A percentile compares a stretch with the other conserved stretches of the same genome.
Conservation (phyloP, 352 stramenopile species). For the Globisporangium middletonii region DNA sequence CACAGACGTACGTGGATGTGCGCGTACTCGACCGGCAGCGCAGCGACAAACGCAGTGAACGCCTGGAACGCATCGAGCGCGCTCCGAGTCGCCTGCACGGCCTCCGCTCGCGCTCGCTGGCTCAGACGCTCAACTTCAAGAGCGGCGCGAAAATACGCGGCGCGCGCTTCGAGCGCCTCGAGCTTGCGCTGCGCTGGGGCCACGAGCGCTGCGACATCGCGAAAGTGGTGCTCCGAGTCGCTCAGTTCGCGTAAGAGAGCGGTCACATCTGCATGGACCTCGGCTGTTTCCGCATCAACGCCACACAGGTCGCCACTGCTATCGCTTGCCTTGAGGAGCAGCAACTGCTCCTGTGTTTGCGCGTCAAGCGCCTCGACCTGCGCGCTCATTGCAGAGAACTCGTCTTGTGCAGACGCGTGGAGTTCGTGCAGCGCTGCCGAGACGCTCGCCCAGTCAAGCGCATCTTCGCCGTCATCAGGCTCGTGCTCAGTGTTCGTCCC, state of each 20-base stretch:
- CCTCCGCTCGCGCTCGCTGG: conserved; percentile 27
- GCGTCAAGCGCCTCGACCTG: conserved; percentile 7
- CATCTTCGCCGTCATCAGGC: not conserved
- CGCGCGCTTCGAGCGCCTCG: conserved; percentile 28
- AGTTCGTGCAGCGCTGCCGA: conserved; percentile 15
- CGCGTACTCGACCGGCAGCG: conserved; percentile 35
- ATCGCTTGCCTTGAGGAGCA: not conserved
- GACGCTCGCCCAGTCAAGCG: conserved; percentile 12
- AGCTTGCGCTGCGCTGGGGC: conserved; percentile 25
- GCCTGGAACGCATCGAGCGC: conserved; percentile 37
- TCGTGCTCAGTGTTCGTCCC: not conserved
- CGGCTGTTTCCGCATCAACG: conserved; percentile 1
- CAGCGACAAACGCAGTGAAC: conserved; percentile 30
- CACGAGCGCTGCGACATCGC: conserved; percentile 31
- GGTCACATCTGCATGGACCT: conserved; percentile 2
- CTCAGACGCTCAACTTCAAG: conserved; percentile 54
- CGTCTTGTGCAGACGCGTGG: conserved; percentile 5
- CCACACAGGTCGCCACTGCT: not conserved
- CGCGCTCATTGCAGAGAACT: conserved; percentile 12
- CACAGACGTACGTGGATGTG: conserved; percentile 35
- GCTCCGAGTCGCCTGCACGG: conserved; percentile 30
- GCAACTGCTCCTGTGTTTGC: conserved; percentile 3
- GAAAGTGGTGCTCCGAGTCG: conserved; percentile 40
- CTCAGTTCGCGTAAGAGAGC: conserved; percentile 18
- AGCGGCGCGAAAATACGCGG: conserved; percentile 36